A percentile compares a stretch with the other conserved stretches of the same genome.
Conservation (phyloP, 441 rosid genomes). For the Kokia cookei region DNA sequence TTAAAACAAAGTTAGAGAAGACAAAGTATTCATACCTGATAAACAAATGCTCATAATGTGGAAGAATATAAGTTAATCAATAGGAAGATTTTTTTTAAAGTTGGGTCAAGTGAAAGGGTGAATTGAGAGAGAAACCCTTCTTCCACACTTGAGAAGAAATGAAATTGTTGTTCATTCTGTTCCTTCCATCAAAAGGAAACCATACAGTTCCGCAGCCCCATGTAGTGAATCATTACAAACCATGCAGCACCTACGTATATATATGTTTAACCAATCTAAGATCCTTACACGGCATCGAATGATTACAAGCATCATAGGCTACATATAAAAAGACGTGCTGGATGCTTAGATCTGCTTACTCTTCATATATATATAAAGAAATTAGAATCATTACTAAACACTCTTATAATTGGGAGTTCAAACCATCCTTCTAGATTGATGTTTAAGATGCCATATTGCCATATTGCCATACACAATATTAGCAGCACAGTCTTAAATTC, state of each 20-base stretch:
- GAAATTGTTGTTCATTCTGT: neutral
- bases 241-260: neutral
- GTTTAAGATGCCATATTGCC: too few species aligned
- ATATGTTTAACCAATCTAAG: neutral
- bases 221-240: neutral
- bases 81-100: too few species aligned
- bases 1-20: too few species aligned
- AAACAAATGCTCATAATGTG: too few species aligned
- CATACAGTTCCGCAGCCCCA: neutral
- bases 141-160: neutral
- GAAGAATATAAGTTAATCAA: too few species aligned
- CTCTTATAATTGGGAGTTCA: too few species aligned
- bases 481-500: too few species aligned
- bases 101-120: neutral
- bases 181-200: neutral
- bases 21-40: too few species aligned
- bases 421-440: too few species aligned
- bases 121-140: neutral
- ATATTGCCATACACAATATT: too few species aligned
- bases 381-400: too few species aligned
- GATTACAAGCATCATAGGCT: neutral
- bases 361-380: neutral
- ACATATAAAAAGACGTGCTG: neutral
- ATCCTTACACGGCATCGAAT: neutral
- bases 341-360: neutral